Percentiles rank a stretch among this genome's conserved stretches.
Evolutionary conservation across 164 flowering plant species (phyloP).

Genomic region (Dillenia turbinata): DNA sequence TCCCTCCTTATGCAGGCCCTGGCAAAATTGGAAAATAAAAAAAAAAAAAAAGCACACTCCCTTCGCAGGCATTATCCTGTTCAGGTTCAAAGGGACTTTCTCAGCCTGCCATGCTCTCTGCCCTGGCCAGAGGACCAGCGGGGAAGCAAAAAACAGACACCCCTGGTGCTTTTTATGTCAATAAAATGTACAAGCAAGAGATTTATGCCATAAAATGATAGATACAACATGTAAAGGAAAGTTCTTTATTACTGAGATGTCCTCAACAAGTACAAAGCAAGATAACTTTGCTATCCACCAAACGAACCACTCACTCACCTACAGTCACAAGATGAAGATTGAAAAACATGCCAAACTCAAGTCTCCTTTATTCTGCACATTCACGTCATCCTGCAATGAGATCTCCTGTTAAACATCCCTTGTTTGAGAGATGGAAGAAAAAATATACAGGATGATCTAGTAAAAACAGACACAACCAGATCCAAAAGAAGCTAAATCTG

Average conservation of each 20-base stretch:
- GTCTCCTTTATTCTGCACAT: too few species aligned
- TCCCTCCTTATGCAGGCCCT: slow-evolving; percentile 51
- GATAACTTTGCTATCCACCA: slow-evolving; percentile 11
- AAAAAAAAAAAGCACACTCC: slow-evolving; percentile 71
- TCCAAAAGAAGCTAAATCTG: too few species aligned
- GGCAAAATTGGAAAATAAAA: slow-evolving; percentile 32
- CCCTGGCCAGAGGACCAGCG: slow-evolving; percentile 25
- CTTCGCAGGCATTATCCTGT: slow-evolving; percentile 99
- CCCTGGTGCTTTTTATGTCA: slow-evolving; percentile 80
- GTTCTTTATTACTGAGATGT: slow-evolving; percentile 23
- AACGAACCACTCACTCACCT: slow-evolving; percentile 35
- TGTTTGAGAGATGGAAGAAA: too few species aligned
- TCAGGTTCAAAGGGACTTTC: slow-evolving; percentile 99
- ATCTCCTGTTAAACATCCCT: too few species aligned
- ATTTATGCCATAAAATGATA: not conserved
- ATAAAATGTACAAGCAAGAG: slow-evolving; percentile 12
- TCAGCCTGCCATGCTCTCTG: slow-evolving; percentile 62
- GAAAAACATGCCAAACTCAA: not conserved
- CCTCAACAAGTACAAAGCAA: slow-evolving; percentile 14
- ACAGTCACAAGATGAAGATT: slow-evolving; percentile 18
- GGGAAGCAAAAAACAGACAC: slow-evolving; percentile 76
- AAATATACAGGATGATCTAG: too few species aligned
- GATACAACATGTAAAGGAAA: not conserved
- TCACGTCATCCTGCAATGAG: too few species aligned
- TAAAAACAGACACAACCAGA: too few species aligned